A percentile compares a stretch with the other conserved stretches of the same genome.
Evolutionary conservation across 305 asterid species (phyloP).

Genomic region (Petunia hybrid): DNA sequence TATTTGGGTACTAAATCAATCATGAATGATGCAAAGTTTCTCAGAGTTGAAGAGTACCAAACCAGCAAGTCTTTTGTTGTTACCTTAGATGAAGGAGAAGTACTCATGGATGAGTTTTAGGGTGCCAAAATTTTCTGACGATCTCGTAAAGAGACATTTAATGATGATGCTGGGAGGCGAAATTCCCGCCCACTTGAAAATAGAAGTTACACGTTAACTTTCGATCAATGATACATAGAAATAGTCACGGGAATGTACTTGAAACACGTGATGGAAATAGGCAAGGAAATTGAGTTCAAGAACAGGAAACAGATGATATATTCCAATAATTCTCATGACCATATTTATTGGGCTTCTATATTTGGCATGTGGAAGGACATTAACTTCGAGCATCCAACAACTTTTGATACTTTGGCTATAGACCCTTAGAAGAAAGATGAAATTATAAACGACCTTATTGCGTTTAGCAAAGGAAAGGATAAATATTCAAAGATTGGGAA

Average conservation of each 20-base stretch:
- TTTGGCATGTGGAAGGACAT: too few species aligned
- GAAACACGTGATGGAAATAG: slow-evolving; percentile 21
- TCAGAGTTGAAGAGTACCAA: slow-evolving; percentile 32
- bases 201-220: slow-evolving; percentile 25
- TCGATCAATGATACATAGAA: slow-evolving; percentile 20
- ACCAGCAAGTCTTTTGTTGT: slow-evolving; percentile 32
- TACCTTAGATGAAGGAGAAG: slow-evolving; percentile 38
- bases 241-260: slow-evolving; percentile 24
- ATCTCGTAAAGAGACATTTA: not conserved
- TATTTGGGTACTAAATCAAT: slow-evolving; percentile 37
- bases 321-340: not conserved
- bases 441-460: too few species aligned
- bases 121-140: slow-evolving; percentile 29
- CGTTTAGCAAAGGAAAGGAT: too few species aligned
- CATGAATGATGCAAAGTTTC: slow-evolving; percentile 21
- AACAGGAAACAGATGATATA: slow-evolving; percentile 23
- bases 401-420: too few species aligned
- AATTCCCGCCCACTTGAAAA: slow-evolving; percentile 16
- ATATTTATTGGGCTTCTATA: too few species aligned
- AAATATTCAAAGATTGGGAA: too few species aligned
- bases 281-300: slow-evolving; percentile 22
- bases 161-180: not conserved
- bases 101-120: slow-evolving; percentile 33
- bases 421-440: too few species aligned
- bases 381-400: too few species aligned